These are phyloP conservation scores for Xylariales sp. DNA, from an alignment of 2,329 filamentous ascomycete genomes.

Conservation along the genomic window DNA sequence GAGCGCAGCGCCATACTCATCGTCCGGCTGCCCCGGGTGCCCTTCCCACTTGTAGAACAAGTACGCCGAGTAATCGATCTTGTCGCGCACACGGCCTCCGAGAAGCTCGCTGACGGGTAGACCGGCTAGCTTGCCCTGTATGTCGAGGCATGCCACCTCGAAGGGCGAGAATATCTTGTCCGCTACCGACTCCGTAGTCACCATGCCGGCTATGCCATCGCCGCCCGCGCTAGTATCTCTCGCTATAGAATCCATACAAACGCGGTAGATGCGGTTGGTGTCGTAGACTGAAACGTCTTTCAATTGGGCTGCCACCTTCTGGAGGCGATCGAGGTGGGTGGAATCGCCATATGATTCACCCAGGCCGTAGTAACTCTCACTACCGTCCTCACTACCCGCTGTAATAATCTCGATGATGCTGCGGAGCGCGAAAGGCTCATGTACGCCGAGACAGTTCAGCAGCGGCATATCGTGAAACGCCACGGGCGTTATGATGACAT, in stretches of 20 bases:
- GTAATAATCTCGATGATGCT: conserved; percentile 56
- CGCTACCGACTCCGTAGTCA: conserved; percentile 55
- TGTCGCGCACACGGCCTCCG: conserved; percentile 54
- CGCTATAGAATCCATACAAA: conserved; percentile 40
- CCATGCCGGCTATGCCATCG: conserved; percentile 53
- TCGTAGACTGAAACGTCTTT: conserved; percentile 49
- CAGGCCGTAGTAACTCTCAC: conserved; percentile 48
- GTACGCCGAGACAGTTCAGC: conserved; percentile 57
- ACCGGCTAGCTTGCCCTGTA: conserved; percentile 56
- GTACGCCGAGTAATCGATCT: conserved; percentile 57
- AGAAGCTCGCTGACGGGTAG: conserved; percentile 55
- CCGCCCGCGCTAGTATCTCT: conserved; percentile 42
- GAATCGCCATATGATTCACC: conserved; percentile 57
- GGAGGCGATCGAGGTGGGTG: conserved; percentile 52
- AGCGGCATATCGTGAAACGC: conserved; percentile 59
- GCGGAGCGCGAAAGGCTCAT: conserved; percentile 56
- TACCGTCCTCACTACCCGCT: conserved; percentile 41
- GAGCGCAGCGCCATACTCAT: conserved; percentile 55
- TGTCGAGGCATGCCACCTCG: conserved; percentile 57
- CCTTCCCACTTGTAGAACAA: conserved; percentile 58
- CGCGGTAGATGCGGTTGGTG: conserved; percentile 46
- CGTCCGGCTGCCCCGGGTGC: conserved; percentile 54
- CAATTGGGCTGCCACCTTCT: conserved; percentile 48
- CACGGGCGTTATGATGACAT: conserved; percentile 57
- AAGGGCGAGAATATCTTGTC: conserved; percentile 58